Evolutionary conservation across 1,139 yeast species (phyloP).

Genomic region (Suhomyces taliae): DNA sequence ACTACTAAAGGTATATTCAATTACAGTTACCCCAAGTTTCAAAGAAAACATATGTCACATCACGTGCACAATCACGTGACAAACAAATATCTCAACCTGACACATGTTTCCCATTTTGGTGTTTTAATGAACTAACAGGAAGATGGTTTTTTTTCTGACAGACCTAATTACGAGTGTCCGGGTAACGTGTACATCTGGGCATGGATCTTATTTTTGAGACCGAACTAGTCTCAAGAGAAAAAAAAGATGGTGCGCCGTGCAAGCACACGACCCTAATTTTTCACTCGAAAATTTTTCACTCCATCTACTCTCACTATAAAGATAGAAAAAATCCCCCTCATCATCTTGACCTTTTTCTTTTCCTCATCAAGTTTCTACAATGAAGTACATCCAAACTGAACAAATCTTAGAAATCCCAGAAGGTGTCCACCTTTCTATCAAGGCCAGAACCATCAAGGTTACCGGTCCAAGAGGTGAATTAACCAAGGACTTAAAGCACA

Average conservation of each 20-base stretch:
- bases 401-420: constrained; percentile 91
- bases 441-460: constrained; percentile 88
- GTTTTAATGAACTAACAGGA: too few relatives aligned
- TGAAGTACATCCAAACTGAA: constrained; percentile 96
- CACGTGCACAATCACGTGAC: too few relatives aligned
- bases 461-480: constrained; percentile 98
- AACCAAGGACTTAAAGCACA: constrained; percentile 89
- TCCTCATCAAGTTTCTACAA: constrained; percentile 30
- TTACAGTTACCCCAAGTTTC: too few relatives aligned
- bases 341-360: constrained; percentile 9
- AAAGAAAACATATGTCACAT: too few relatives aligned
- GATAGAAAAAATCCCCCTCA: constrained; percentile 1
- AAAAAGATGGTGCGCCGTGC: too few relatives aligned
- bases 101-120: too few relatives aligned
- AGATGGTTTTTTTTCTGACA: too few relatives aligned
- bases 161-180: background rate
- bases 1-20: too few relatives aligned
- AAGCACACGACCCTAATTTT: constrained; percentile 9
- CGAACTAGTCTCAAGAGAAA: background rate
- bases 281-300: constrained; percentile 9
- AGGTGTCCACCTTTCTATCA: constrained; percentile 88
- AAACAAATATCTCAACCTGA: too few relatives aligned
- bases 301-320: background rate
- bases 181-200: background rate
- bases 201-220: background rate